Evolutionary conservation across 202 grass and related monocot species (phyloP), one percentile per base, ranked within the genome.

Genomic region (Thinopyrum obtusiflorum): DNA sequence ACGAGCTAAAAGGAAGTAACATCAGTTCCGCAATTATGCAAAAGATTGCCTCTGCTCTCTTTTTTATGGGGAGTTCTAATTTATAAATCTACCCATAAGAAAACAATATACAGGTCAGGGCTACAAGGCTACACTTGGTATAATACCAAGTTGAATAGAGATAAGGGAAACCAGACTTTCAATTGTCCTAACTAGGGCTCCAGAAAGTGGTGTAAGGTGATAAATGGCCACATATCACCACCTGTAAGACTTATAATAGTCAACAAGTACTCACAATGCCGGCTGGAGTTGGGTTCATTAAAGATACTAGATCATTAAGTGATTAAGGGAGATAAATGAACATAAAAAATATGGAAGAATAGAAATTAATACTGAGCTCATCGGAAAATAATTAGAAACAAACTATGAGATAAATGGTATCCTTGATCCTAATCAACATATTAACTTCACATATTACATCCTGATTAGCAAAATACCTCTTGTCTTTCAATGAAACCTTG

Each of bases 401-500:
- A 28, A 47, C 0, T 6, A 21, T 53, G 49, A 78, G 17, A 76
- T 5, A 67, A 67, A 61, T 33, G 32, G 20, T 35, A 74, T 13
- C 4, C 11, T 49, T 80, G 24, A 73, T 69, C 66, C 33, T 51
- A 57, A 90, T 40, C 57, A 78, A 89, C 65, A 86, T 33, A n/a
- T 80, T 66, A 80, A n/a, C 70, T 76, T 80, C 64, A 65, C 42
- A 83, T 60, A 74, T 9, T 57, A 14, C 68, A 81, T n/a, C 0
- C 13, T 36, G 68, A 76, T 80, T 47, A 75, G 67, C 9, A 23
- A 84, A 40, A 26, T 92, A 98, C 95, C 95, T 98, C 95, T 84
- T 95, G 95, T 89, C 93, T 90, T 88, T 98, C 93, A 86, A 98
- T 98, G 93, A 93, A 98, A 17, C 93, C 93, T 86, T 98, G 95